Evolutionary conservation across 1,284 basidiomycete species (phyloP).

Genomic region (Mycena citricolor): DNA sequence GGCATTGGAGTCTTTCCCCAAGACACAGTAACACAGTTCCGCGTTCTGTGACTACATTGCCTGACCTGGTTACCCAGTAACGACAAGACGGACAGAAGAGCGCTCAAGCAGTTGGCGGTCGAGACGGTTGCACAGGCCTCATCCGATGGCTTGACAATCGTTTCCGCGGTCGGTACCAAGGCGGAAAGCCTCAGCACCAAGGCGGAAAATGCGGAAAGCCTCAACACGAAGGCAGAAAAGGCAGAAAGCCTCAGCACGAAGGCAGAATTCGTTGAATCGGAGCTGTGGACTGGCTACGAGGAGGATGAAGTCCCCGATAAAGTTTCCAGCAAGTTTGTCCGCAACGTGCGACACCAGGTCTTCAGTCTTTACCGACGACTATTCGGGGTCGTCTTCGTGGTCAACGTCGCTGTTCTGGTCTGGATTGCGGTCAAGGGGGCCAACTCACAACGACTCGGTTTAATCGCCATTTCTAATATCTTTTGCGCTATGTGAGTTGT

Average conservation of each 20-base stretch:
- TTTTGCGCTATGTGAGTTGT: constrained; percentile 43
- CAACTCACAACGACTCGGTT: constrained; percentile 47
- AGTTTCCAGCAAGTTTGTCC: constrained; percentile 43
- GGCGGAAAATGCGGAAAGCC: no score
- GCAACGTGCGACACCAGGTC: constrained; percentile 54
- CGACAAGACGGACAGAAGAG: constrained; percentile 54
- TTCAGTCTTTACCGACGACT: constrained; percentile 58
- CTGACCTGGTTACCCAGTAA: constrained; percentile 32
- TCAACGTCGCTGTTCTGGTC: constrained; percentile 54
- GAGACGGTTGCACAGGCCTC: constrained; percentile 13
- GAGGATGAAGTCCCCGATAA: constrained; percentile 53
- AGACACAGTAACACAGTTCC: constrained; percentile 43
- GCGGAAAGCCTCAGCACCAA: no score
- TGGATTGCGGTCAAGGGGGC: constrained; percentile 38
- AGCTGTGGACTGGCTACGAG: constrained; percentile 49
- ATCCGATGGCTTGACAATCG: not conserved
- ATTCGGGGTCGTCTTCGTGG: constrained; percentile 55
- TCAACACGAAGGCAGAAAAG: no score
- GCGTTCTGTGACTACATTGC: constrained; percentile 1
- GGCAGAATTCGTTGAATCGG: not conserved
- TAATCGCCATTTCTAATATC: constrained; percentile 52
- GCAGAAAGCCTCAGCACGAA: no score
- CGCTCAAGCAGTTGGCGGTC: constrained; percentile 44
- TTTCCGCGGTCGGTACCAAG: no score
- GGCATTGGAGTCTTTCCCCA: constrained; percentile 45